Evolutionary conservation across 1,284 basidiomycete species (phyloP), one percentile per base, ranked within the genome.

Genomic region (Puccinia coronata): DNA sequence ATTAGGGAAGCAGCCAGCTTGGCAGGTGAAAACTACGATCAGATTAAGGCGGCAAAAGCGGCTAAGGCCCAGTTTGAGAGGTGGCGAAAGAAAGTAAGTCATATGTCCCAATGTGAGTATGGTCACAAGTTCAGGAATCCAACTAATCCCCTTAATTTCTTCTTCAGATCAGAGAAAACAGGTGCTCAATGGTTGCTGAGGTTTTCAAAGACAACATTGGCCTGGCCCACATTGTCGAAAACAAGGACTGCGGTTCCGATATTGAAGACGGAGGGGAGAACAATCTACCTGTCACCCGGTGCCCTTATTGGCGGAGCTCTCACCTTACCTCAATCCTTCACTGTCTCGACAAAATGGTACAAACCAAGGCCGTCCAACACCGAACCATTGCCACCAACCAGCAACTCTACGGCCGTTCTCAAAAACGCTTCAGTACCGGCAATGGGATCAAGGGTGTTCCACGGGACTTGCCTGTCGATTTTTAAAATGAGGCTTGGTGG

Each of bases 391-490:
- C n/a, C n/a, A n/a, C n/a, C n/a, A n/a, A n/a, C n/a, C n/a, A n/a
- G n/a, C n/a, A n/a, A n/a, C n/a, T n/a, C n/a, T n/a, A n/a, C n/a
- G n/a, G n/a, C n/a, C n/a, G n/a, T n/a, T n/a, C n/a, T n/a, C n/a
- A n/a, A n/a, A n/a, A n/a, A n/a, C n/a, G n/a, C n/a, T n/a, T n/a
- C n/a, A n/a, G 25, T 23, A 65, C 61, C 2, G 36, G 36, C 34
- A 65, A 16, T 16, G 31, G 31, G 6, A 39, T 65, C 2, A 36
- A 16, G 8, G 61, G 61, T 16, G 61, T 65, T 16, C 61, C 61
- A 65, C 20, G 61, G 61, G 61, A 25, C 16, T 65, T 65, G 61
- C 61, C 61, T 2, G 12, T 20, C 6, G 61, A 65, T 65, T 65
- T n/a, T n/a, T n/a, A n/a, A n/a, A n/a, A n/a, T n/a, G n/a, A n/a